phyloP scores from a whole-genome alignment of 1,139 yeast species.

The Kurtzmaniella quercitrusa region DNA sequence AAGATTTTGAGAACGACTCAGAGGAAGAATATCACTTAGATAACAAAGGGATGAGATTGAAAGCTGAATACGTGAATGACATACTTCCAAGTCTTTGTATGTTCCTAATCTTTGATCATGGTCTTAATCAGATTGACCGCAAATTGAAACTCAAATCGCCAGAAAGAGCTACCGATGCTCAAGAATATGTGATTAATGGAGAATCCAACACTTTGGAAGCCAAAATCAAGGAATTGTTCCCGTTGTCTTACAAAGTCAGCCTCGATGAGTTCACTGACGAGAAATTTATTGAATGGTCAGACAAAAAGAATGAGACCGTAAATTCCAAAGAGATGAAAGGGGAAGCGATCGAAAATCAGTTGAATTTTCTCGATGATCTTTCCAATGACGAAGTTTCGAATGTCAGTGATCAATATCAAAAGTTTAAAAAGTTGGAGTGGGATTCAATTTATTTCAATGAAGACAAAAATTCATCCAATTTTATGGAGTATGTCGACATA shows the following conservation, averaged over 20 bases:
- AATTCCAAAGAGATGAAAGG: not conserved
- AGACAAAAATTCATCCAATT: conserved; percentile 17
- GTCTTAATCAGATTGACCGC: conserved; percentile 18
- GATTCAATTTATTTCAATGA: conserved; percentile 23
- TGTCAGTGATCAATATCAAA: conserved; percentile 25
- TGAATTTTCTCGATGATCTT: conserved; percentile 38
- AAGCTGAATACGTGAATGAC: conserved; percentile 26
- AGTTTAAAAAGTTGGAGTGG: conserved; percentile 32
- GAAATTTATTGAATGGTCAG: conserved; percentile 9
- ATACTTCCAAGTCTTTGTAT: conserved; percentile 32
- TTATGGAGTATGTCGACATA: conserved; percentile 10
- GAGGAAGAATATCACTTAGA: conserved; percentile 29
- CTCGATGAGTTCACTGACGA: conserved; percentile 29
- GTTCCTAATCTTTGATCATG: conserved; percentile 36
- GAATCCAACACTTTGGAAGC: conserved; percentile 15
- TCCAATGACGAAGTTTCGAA: conserved; percentile 27
- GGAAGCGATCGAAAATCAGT: conserved; percentile 23
- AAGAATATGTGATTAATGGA: conserved; percentile 9
- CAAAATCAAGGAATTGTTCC: conserved; percentile 25
- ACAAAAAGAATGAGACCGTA: not conserved
- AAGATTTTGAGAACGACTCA: conserved; percentile 23
- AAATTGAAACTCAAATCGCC: conserved; percentile 15
- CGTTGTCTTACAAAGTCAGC: conserved; percentile 29
- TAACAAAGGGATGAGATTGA: conserved; percentile 30
- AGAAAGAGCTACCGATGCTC: not conserved